phyloP scores from a whole-genome alignment of 345 rosid genomes.

The Corchorus olitorius region DNA sequence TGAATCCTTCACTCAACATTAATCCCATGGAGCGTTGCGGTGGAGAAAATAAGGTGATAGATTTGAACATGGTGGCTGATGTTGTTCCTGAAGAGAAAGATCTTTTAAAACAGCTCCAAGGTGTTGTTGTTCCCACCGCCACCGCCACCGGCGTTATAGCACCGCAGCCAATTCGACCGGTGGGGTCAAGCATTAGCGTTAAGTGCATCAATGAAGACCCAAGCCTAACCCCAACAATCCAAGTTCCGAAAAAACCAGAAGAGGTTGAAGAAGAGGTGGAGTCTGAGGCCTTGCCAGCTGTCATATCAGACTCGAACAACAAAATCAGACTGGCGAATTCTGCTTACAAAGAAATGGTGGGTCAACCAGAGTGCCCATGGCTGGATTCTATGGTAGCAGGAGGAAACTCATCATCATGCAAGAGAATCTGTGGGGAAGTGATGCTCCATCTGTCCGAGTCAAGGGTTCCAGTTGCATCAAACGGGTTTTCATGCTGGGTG shows the following conservation, averaged over 20 bases:
- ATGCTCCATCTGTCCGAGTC: conserved; percentile 48
- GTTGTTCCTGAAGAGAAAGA: conserved; percentile 59
- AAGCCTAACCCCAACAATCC: conserved; percentile 17
- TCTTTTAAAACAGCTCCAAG: conserved; percentile 64
- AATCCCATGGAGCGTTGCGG: conserved; percentile 39
- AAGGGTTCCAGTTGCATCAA: conserved; percentile 40
- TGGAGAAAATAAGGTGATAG: conserved; percentile 37
- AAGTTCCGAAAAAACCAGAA: conserved; percentile 45
- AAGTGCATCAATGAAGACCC: conserved; percentile 51
- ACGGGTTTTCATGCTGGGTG: conserved; percentile 87
- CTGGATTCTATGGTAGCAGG: conserved; percentile 57
- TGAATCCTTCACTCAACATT: conserved; percentile 22
- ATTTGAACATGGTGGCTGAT: conserved; percentile 57
- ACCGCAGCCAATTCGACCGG: conserved; percentile 77
- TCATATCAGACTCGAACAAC: conserved; percentile 76
- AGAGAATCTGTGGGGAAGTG: conserved; percentile 87
- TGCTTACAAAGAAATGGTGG: conserved; percentile 91
- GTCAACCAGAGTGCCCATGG: conserved; percentile 96
- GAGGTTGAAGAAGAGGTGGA: conserved; percentile 87
- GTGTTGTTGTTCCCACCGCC: conserved; percentile 16
- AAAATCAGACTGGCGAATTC: conserved; percentile 85
- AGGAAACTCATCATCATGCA: conserved; percentile 37
- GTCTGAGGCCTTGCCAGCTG: conserved; percentile 63
- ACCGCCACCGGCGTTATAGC: conserved; percentile 43
- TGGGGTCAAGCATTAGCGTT: conserved; percentile 72